Conservation (phyloP, 148 eudicot genomes). For the Nepenthes gracilis region DNA sequence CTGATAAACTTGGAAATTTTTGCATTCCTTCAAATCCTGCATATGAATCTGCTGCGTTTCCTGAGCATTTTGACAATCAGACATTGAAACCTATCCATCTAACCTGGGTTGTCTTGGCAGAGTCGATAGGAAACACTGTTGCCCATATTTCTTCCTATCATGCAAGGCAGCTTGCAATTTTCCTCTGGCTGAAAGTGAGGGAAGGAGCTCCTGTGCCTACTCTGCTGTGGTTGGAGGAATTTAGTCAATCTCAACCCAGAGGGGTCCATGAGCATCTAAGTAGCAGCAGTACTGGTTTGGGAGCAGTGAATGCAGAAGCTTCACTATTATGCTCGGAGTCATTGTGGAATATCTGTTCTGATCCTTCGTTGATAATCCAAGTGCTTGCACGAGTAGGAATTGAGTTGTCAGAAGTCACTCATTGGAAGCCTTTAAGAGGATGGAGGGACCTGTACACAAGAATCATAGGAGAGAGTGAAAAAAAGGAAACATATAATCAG, state of each 20-base stretch:
- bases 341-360: slow-evolving; percentile 33
- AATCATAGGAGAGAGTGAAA: slow-evolving; percentile 32
- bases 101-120: slow-evolving; percentile 26
- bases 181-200: slow-evolving; percentile 39
- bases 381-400: slow-evolving; percentile 34
- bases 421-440: slow-evolving; percentile 38
- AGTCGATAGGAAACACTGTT: slow-evolving; percentile 29
- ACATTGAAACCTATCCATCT: slow-evolving; percentile 18
- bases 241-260: slow-evolving; percentile 13
- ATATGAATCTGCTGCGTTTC: slow-evolving; percentile 12
- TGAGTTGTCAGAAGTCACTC: slow-evolving; percentile 28
- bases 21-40: slow-evolving; percentile 9
- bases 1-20: slow-evolving; percentile 16
- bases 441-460: slow-evolving; percentile 52
- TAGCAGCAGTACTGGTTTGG: slow-evolving; percentile 16
- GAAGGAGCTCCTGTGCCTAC: slow-evolving; percentile 25
- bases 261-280: slow-evolving; percentile 15
- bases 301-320: slow-evolving; percentile 14
- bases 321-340: slow-evolving; percentile 24
- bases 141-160: slow-evolving; percentile 37
- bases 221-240: slow-evolving; percentile 35
- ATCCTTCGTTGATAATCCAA: slow-evolving; percentile 30
- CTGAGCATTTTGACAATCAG: slow-evolving; percentile 15
- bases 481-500: slow-evolving; percentile 30
- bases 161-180: slow-evolving; percentile 48